These are phyloP conservation scores for Sodiomyces alkalinus DNA, from an alignment of 2,329 filamentous ascomycete species.

Conservation along the genomic window DNA sequence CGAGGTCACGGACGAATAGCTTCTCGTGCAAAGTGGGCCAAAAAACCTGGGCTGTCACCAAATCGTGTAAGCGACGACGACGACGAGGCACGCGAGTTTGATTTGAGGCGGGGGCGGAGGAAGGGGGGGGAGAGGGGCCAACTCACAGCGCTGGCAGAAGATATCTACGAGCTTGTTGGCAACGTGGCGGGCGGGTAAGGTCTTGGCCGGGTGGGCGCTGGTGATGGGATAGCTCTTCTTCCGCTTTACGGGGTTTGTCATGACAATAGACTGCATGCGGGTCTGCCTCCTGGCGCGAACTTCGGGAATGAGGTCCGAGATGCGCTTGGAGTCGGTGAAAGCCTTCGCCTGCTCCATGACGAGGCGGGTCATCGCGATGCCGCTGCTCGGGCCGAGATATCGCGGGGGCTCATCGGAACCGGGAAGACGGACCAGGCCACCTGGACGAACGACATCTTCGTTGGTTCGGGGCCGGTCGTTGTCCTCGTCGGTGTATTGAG, in stretches of 20 bases:
- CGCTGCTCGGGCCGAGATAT: constrained; percentile 86
- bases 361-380: constrained; percentile 84
- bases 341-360: constrained; percentile 95
- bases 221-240: constrained; percentile 87
- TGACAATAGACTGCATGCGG: constrained; percentile 43
- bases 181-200: constrained; percentile 57
- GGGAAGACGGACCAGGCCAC: constrained; percentile 70
- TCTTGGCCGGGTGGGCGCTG: constrained; percentile 66
- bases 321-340: constrained; percentile 78
- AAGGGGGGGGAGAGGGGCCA: constrained; percentile 5
- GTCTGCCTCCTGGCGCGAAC: constrained; percentile 40
- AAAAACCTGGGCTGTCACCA: constrained; percentile 72
- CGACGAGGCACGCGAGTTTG: not conserved
- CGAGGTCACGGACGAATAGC: constrained; percentile 58
- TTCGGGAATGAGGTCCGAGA: constrained; percentile 81
- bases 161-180: constrained; percentile 70
- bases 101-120: constrained; percentile 2
- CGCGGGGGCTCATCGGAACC: constrained; percentile 75
- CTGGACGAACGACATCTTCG: constrained; percentile 76
- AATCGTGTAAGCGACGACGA: not conserved
- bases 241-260: constrained; percentile 34
- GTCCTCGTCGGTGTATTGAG: constrained; percentile 64
- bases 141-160: constrained; percentile 68
- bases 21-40: constrained; percentile 78
- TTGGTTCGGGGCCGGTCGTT: constrained; percentile 52